Evolutionary conservation across 2,329 filamentous ascomycete species (phyloP).

Genomic region (Decorospora gaudefroyi): DNA sequence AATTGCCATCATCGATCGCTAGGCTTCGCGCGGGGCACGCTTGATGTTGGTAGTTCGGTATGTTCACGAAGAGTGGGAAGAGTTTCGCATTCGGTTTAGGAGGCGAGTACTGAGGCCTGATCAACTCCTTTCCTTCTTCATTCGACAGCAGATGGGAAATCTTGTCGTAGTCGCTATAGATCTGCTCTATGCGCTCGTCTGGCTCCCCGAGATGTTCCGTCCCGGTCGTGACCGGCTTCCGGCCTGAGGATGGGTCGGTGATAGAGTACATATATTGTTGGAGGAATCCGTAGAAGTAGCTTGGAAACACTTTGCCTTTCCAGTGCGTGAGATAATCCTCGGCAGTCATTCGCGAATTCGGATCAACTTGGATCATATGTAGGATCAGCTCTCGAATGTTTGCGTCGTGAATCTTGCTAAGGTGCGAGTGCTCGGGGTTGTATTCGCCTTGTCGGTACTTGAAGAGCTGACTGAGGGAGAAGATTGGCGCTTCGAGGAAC

Average conservation of each 20-base stretch:
- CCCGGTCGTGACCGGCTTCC: slow-evolving; percentile 69
- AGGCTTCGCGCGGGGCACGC: slow-evolving; percentile 64
- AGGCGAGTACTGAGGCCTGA: slow-evolving; percentile 37
- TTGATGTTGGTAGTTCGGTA: slow-evolving; percentile 80
- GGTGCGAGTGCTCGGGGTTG: slow-evolving; percentile 77
- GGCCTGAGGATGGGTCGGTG: slow-evolving; percentile 84
- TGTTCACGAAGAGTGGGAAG: slow-evolving; percentile 82
- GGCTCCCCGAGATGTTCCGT: slow-evolving; percentile 78
- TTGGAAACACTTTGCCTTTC: slow-evolving; percentile 88
- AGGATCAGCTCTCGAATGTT: slow-evolving; percentile 86
- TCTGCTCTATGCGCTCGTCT: slow-evolving; percentile 90
- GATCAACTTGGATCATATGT: slow-evolving; percentile 95
- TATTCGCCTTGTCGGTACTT: slow-evolving; percentile 93
- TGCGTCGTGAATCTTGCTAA: slow-evolving; percentile 84
- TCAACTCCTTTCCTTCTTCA: slow-evolving; percentile 56
- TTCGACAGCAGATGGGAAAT: slow-evolving; percentile 93
- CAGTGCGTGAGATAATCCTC: slow-evolving; percentile 94
- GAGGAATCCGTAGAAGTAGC: slow-evolving; percentile 96
- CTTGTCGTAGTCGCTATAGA: slow-evolving; percentile 96
- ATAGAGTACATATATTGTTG: slow-evolving; percentile 98
- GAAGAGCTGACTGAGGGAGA: slow-evolving; percentile 94
- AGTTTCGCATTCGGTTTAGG: slow-evolving; percentile 58
- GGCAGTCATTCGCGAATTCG: slow-evolving; percentile 87
- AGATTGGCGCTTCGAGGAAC: slow-evolving; percentile 94
- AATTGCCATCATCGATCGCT: slow-evolving; percentile 79